These are phyloP conservation scores for Verticillium nonalfalfae DNA, from an alignment of 2,329 filamentous ascomycete species.

Conservation along the genomic window DNA sequence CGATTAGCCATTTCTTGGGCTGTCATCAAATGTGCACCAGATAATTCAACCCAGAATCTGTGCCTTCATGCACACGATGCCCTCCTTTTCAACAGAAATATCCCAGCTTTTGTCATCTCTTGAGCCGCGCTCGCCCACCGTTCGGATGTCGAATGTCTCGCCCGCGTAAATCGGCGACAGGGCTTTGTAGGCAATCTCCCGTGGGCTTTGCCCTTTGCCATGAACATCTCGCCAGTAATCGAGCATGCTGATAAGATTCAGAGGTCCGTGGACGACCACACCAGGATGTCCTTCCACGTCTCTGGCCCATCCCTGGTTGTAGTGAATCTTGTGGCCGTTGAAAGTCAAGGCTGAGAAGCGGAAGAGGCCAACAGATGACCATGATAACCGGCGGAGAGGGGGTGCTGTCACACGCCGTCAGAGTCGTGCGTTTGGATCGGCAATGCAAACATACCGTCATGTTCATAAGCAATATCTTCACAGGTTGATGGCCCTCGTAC, in stretches of 20 bases:
- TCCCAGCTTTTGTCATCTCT: conserved; percentile 29
- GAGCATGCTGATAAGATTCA: conserved; percentile 68
- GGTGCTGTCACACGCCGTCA: conserved; percentile 7
- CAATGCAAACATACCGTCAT: conserved; percentile 10
- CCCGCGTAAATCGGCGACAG: conserved; percentile 64
- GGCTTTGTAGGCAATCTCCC: conserved; percentile 58
- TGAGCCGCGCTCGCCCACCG: conserved; percentile 31
- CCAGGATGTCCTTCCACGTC: conserved; percentile 63
- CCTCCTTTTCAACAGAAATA: conserved; percentile 38
- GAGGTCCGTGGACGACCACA: conserved; percentile 72
- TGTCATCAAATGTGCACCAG: neutral
- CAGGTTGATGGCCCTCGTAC: conserved; percentile 16
- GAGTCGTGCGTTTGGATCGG: neutral
- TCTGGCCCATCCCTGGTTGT: conserved; percentile 61
- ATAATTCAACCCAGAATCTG: conserved; percentile 7
- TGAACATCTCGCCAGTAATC: conserved; percentile 57
- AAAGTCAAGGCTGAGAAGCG: conserved; percentile 80
- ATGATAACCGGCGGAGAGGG: conserved; percentile 25
- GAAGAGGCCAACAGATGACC: conserved; percentile 55
- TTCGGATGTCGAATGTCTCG: conserved; percentile 57
- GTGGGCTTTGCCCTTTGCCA: conserved; percentile 8
- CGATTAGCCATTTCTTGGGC: neutral
- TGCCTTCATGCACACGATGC: conserved; percentile 27
- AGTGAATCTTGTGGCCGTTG: conserved; percentile 82
- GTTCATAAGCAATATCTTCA: conserved; percentile 13